Conservation (phyloP, 345 rosid genomes). For the Noccaea bulbosa region DNA sequence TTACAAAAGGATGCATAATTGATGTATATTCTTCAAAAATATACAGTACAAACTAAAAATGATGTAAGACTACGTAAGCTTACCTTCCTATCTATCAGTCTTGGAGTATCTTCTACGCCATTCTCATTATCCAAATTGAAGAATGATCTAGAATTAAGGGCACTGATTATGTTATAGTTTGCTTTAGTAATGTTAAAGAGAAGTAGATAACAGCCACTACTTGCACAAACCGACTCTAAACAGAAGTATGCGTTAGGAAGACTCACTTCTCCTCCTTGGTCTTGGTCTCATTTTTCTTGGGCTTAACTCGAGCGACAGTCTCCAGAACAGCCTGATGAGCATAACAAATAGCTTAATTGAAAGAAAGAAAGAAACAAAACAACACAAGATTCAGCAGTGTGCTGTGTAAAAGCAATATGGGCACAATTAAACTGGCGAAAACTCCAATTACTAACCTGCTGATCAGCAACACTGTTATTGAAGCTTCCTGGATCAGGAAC, state of each 20-base stretch:
- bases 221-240: constrained; percentile 9
- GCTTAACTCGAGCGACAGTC: constrained; percentile 81
- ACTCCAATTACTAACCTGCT: constrained; percentile 59
- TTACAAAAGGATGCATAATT: neutral
- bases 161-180: constrained; percentile 43
- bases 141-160: constrained; percentile 62
- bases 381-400: constrained; percentile 2
- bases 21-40: neutral
- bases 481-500: constrained; percentile 83
- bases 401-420: neutral
- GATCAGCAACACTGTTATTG: constrained; percentile 83
- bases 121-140: constrained; percentile 90
- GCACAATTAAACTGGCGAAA: neutral
- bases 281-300: constrained; percentile 86
- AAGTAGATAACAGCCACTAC: constrained; percentile 22
- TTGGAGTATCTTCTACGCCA: constrained; percentile 84
- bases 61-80: constrained; percentile 12
- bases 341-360: constrained; percentile 15
- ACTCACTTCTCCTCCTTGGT: constrained; percentile 84
- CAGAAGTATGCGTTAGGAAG: constrained; percentile 21
- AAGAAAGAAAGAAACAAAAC: neutral
- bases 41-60: neutral
- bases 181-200: constrained; percentile 26
- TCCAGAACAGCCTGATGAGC: constrained; percentile 83
- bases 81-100: constrained; percentile 90